A percentile compares a stretch with the other conserved stretches of the same genome.
Conservation (phyloP, 345 rosid genomes). For the Brassica juncea region DNA sequence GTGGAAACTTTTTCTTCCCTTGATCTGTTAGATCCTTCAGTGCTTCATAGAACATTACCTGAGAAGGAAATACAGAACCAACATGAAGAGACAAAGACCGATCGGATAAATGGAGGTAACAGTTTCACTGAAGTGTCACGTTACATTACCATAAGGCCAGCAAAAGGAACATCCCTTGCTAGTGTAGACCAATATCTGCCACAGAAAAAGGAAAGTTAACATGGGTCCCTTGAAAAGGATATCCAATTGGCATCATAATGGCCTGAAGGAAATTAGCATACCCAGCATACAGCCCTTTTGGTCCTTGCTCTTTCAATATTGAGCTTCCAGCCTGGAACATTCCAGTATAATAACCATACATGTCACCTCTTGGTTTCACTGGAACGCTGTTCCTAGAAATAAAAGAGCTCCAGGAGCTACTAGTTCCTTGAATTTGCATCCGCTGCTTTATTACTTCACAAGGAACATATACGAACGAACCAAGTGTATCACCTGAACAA, state of each 20-base stretch:
- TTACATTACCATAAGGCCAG: conserved; percentile 82
- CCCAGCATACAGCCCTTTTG: conserved; percentile 90
- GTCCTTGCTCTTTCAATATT: conserved; percentile 86
- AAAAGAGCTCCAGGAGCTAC: conserved; percentile 66
- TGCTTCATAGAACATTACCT: conserved; percentile 90
- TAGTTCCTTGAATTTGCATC: conserved; percentile 95
- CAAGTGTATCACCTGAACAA: conserved; percentile 87
- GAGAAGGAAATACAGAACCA: conserved; percentile 26
- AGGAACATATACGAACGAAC: conserved; percentile 89
- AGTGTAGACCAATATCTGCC: conserved; percentile 86
- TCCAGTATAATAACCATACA: conserved; percentile 80
- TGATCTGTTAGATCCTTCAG: conserved; percentile 62
- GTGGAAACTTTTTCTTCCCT: conserved; percentile 59
- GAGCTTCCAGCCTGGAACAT: conserved; percentile 87
- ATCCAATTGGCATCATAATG: conserved; percentile 14
- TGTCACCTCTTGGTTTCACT: conserved; percentile 51
- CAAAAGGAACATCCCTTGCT: conserved; percentile 95
- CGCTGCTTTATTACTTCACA: conserved; percentile 98
- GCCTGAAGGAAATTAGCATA: conserved; percentile 33
- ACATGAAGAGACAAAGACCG: conserved; percentile 18
- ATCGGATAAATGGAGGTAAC: neutral
- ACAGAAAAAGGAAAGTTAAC: conserved; percentile 22
- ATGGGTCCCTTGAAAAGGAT: neutral
- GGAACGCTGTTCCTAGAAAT: conserved; percentile 47
- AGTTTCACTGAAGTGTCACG: neutral